phyloP scores from a whole-genome alignment of 2,329 filamentous ascomycete genomes.

The Fusarium zealandicum region DNA sequence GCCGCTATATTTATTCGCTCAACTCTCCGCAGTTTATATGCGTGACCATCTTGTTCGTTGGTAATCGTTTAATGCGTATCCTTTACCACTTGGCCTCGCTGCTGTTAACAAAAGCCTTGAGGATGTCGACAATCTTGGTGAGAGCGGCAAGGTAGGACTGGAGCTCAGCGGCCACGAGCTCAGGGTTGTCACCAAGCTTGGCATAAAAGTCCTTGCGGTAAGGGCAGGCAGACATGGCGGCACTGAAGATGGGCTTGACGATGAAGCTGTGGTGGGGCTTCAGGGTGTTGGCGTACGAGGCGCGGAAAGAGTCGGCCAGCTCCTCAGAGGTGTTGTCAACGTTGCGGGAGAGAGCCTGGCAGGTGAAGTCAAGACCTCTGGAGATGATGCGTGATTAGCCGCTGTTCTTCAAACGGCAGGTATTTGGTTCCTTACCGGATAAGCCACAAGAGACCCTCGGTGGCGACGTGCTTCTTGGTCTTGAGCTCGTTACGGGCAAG shows the following conservation, averaged over 20 bases:
- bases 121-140: conserved; percentile 78
- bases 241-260: conserved; percentile 89
- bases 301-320: conserved; percentile 85
- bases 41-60: not conserved
- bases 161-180: conserved; percentile 70
- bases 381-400: conserved; percentile 1
- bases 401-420: not conserved
- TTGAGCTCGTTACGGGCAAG: conserved; percentile 88
- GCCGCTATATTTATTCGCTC: conserved; percentile 13
- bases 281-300: conserved; percentile 83
- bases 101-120: conserved; percentile 66
- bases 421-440: conserved; percentile 68
- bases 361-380: conserved; percentile 94
- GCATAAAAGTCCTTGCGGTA: conserved; percentile 93
- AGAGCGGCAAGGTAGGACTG: conserved; percentile 77
- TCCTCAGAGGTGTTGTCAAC: conserved; percentile 72
- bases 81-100: conserved; percentile 66
- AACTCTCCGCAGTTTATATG: conserved; percentile 1
- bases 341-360: conserved; percentile 82
- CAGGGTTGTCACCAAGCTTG: conserved; percentile 77
- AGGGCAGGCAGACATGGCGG: conserved; percentile 91
- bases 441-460: conserved; percentile 91
- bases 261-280: conserved; percentile 91
- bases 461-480: conserved; percentile 85
- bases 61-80: not conserved